Evolutionary conservation across 176 grass and related monocot genomes (phyloP).

Genomic region (Secale cereale): DNA sequence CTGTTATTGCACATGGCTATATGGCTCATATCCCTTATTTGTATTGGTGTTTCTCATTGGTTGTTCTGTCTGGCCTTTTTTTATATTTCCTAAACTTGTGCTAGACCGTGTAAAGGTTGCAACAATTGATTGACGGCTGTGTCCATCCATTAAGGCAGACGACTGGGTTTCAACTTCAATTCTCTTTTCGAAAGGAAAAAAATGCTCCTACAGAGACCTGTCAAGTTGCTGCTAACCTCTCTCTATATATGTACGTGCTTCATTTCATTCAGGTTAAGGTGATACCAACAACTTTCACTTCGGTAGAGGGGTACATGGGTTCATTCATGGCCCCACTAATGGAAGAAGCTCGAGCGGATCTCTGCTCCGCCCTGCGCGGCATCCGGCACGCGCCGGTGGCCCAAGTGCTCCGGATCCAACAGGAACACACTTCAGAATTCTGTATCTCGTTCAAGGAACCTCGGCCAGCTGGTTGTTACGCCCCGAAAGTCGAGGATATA

Average conservation of each 20-base stretch:
- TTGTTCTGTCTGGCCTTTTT: not conserved
- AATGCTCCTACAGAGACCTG: not conserved
- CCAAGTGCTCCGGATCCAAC: not conserved
- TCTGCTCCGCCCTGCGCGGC: conserved; percentile 33
- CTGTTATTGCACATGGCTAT: not conserved
- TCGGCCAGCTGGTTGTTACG: not conserved
- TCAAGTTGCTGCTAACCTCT: not conserved
- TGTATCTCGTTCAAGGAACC: not conserved
- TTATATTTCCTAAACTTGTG: not conserved
- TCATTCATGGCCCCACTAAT: conserved; percentile 43
- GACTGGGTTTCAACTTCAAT: not conserved
- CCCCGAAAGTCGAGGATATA: not conserved
- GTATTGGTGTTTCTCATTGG: not conserved
- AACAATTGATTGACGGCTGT: not conserved
- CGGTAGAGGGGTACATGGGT: conserved; percentile 29
- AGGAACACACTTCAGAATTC: not conserved
- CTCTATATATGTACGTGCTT: not conserved
- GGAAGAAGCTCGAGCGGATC: conserved; percentile 47
- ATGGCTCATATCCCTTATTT: not conserved
- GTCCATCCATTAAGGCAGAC: not conserved
- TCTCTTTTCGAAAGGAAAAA: not conserved
- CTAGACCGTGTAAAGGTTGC: not conserved
- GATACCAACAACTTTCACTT: not conserved
- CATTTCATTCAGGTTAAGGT: not conserved
- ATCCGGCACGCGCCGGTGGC: not conserved